phyloP scores from a whole-genome alignment of 108 stramenopile species.

The Fistulifera pelliculosa region DNA sequence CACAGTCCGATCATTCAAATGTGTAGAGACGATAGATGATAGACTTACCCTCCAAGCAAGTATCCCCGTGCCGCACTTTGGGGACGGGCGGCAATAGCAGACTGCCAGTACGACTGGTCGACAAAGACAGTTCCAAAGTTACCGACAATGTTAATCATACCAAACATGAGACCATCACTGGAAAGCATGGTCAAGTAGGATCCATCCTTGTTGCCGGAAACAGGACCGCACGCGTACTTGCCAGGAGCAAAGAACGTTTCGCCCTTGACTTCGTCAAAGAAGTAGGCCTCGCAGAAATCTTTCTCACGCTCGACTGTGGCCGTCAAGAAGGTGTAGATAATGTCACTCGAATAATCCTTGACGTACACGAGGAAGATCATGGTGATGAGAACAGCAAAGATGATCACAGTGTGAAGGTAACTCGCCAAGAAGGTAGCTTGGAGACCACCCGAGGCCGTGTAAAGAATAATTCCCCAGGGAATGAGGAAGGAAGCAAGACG shows the following conservation, averaged over 20 bases:
- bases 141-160: constrained; percentile 90
- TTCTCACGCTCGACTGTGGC: constrained; percentile 38
- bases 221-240: constrained; percentile 66
- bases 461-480: constrained; percentile 89
- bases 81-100: constrained; percentile 87
- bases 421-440: constrained; percentile 87
- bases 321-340: constrained; percentile 55
- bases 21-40: too few species aligned
- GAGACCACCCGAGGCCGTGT: constrained; percentile 87
- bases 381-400: constrained; percentile 69
- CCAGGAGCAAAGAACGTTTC: constrained; percentile 47
- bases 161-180: constrained; percentile 83
- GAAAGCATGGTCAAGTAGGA: constrained; percentile 90
- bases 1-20: background rate
- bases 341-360: constrained; percentile 55
- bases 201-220: constrained; percentile 74
- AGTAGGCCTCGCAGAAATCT: constrained; percentile 53
- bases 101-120: constrained; percentile 93
- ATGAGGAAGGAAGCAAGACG: constrained; percentile 79
- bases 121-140: constrained; percentile 95
- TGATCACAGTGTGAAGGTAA: constrained; percentile 80
- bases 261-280: constrained; percentile 20
- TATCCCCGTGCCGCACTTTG: constrained; percentile 78
- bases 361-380: constrained; percentile 78
- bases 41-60: constrained; percentile 76